Percentiles rank a stretch among this genome's conserved stretches.
Evolutionary conservation across 2,329 filamentous ascomycete species (phyloP).

Genomic region (Beauveria varroae): DNA sequence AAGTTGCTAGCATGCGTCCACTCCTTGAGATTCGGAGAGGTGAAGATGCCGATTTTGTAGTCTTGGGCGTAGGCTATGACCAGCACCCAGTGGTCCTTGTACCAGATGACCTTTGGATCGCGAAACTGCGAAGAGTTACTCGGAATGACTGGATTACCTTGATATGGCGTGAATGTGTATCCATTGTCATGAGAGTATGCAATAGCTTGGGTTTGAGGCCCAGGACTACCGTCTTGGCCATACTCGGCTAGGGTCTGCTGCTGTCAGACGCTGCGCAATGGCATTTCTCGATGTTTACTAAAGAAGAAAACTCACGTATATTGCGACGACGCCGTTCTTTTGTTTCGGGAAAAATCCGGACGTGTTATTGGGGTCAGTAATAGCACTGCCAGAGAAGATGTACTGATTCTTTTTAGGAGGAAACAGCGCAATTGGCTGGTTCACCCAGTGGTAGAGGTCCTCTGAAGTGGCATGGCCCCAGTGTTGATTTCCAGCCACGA

Average conservation of each 20-base stretch:
- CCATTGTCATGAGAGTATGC: conserved; percentile 56
- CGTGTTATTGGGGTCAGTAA: conserved; percentile 56
- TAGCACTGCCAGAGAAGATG: conserved; percentile 48
- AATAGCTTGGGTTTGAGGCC: conserved; percentile 46
- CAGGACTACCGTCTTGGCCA: conserved; percentile 11
- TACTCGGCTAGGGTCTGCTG: conserved; percentile 19
- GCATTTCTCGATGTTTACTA: conserved; percentile 19
- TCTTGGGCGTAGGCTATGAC: conserved; percentile 43
- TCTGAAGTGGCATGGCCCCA: conserved; percentile 59
- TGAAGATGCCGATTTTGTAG: conserved; percentile 53
- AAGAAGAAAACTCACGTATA: conserved; percentile 21
- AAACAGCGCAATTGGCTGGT: conserved; percentile 55
- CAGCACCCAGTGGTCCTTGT: conserved; percentile 51
- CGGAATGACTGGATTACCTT: conserved; percentile 51
- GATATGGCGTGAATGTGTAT: conserved; percentile 53
- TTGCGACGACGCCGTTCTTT: conserved; percentile 53
- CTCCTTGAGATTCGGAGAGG: conserved; percentile 47
- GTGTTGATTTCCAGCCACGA: conserved; percentile 51
- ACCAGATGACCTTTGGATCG: conserved; percentile 58
- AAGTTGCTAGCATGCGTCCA: conserved; percentile 51
- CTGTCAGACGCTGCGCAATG: conserved; percentile 19
- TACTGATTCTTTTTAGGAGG: conserved; percentile 35
- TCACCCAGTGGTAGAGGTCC: conserved; percentile 57
- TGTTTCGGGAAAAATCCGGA: conserved; percentile 57
- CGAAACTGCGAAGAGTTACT: conserved; percentile 50